These are phyloP conservation scores for Hymenoscyphus fructigenus DNA, from an alignment of 2,329 filamentous ascomycete species.

Conservation along the genomic window DNA sequence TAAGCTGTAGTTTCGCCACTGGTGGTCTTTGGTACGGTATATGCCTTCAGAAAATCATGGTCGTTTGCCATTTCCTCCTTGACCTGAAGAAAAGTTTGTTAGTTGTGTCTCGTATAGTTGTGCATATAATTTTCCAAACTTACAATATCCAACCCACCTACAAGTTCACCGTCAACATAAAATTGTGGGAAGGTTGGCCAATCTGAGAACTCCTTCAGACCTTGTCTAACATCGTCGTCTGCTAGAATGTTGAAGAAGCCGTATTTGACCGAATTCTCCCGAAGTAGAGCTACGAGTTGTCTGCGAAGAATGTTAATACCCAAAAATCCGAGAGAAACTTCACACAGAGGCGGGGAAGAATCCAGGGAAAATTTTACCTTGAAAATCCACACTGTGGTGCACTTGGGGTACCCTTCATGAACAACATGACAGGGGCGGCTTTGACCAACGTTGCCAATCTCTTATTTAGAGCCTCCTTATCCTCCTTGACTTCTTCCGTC, in stretches of 20 bases:
- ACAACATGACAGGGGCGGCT: constrained; percentile 95
- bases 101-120: background rate
- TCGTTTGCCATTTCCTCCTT: constrained; percentile 90
- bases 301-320: constrained; percentile 39
- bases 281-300: constrained; percentile 80
- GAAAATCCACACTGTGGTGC: constrained; percentile 91
- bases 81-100: constrained; percentile 54
- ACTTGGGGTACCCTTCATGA: constrained; percentile 95
- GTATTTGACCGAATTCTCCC: constrained; percentile 90
- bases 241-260: constrained; percentile 99
- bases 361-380: constrained; percentile 7
- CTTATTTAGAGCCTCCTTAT: constrained; percentile 82
- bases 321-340: background rate
- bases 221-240: constrained; percentile 94
- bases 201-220: constrained; percentile 94
- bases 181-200: constrained; percentile 98
- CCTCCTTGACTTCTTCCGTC: constrained; percentile 52
- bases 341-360: background rate
- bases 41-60: constrained; percentile 76
- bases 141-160: constrained; percentile 95
- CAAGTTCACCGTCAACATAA: constrained; percentile 85
- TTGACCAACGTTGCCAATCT: constrained; percentile 83
- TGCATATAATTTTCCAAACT: constrained; percentile 41
- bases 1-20: background rate
- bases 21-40: constrained; percentile 48